phyloP scores from a whole-genome alignment of 441 rosid species.

The Sinapis alba region DNA sequence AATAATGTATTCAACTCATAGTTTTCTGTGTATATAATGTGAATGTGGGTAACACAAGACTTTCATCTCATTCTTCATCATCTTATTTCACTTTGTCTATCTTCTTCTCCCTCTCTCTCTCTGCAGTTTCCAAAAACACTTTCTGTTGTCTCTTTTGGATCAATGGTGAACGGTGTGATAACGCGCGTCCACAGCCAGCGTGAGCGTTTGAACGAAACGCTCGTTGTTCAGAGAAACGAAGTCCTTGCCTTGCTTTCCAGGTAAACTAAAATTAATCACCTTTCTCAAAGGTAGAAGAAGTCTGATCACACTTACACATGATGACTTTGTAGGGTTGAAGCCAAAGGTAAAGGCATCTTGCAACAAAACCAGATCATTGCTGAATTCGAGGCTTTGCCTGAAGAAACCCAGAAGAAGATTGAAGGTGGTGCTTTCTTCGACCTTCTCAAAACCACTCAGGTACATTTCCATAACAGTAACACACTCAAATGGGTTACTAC shows the following conservation, averaged over 20 bases:
- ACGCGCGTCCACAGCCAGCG: constrained; percentile 93
- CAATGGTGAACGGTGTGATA: constrained; percentile 58
- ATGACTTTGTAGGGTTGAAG: constrained; percentile 57
- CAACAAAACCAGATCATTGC: constrained; percentile 80
- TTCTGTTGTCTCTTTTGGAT: constrained; percentile 17
- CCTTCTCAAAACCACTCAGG: constrained; percentile 81
- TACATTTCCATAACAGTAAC: constrained; percentile 1
- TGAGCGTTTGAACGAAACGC: constrained; percentile 88
- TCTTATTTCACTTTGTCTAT: not conserved
- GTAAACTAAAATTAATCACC: constrained; percentile 37
- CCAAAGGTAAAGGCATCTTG: constrained; percentile 81
- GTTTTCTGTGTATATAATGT: constrained; percentile 14
- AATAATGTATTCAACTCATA: not conserved
- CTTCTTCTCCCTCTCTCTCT: too few species aligned
- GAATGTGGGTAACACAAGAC: constrained; percentile 27
- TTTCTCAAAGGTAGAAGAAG: constrained; percentile 9
- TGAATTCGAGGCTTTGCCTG: constrained; percentile 80
- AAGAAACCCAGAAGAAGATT: constrained; percentile 61
- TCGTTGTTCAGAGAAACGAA: constrained; percentile 76
- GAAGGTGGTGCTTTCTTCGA: constrained; percentile 69
- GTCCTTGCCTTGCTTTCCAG: constrained; percentile 86
- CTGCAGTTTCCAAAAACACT: constrained; percentile 28
- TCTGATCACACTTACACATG: constrained; percentile 21
- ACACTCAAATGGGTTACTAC: not conserved
- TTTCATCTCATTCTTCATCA: constrained; percentile 4